These are phyloP conservation scores for Ogataea henricii DNA, from an alignment of 805 yeast genomes.

Conservation along the genomic window DNA sequence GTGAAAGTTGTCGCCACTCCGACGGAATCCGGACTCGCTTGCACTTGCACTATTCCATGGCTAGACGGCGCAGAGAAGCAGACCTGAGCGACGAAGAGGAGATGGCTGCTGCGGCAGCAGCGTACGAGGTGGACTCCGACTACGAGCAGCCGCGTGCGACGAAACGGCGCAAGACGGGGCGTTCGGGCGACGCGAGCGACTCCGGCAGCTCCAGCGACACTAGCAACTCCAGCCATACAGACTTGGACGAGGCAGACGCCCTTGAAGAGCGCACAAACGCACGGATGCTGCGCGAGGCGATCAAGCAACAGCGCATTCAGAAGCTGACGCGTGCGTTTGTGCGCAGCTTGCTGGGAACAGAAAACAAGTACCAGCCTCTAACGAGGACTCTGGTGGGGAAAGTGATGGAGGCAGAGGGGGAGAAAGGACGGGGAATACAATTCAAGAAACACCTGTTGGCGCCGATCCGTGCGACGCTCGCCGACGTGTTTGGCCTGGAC, in stretches of 20 bases:
- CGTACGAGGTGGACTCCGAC: conserved; percentile 11
- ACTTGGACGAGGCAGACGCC: conserved; percentile 9
- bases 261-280: conserved; percentile 1
- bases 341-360: conserved; percentile 31
- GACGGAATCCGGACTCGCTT: neutral
- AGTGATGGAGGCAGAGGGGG: conserved; percentile 32
- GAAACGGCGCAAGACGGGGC: neutral
- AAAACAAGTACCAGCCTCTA: conserved; percentile 30
- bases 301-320: conserved; percentile 18
- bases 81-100: conserved; percentile 12
- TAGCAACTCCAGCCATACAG: conserved; percentile 2
- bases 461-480: conserved; percentile 15
- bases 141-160: neutral
- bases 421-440: conserved; percentile 30
- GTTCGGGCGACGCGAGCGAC: neutral
- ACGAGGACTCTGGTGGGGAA: conserved; percentile 30
- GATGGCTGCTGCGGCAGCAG: neutral
- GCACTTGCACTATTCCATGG: neutral
- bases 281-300: neutral
- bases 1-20: no score
- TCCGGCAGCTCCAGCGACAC: neutral
- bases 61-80: neutral
- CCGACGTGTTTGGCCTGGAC: conserved; percentile 27
- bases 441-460: conserved; percentile 31
- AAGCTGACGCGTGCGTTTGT: conserved; percentile 31